Evolutionary conservation across 768 basidiomycete species (phyloP), one percentile per base, ranked within the genome.

Genomic region (Lentinula boryana): DNA sequence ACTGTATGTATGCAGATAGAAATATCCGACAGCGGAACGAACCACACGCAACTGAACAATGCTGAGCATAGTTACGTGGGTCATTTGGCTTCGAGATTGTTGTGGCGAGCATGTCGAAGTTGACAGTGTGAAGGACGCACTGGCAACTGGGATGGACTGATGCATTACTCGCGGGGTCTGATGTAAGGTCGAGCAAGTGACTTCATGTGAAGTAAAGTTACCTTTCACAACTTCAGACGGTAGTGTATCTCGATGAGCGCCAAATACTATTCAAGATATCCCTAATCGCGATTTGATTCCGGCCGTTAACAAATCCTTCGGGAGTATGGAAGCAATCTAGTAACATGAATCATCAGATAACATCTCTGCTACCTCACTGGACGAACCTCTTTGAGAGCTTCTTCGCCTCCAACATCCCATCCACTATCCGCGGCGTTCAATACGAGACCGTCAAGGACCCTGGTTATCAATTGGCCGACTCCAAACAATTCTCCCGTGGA

Each of bases 331-430:
- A 23, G 50, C 35, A 36, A 60, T 23, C 58, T 60, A 32, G 40
- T 5, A 18, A 52, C 35, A 50, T 7, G 9, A 49, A 43, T 38
- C 7, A 15, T 4, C 2, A 21, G 36, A 35, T 36, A 40, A 49
- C 13, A 13, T 31, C 50, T 13, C n/a, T 7, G 15, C 9, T 32
- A 48, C 15, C 16, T 31, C 6, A 43, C 1, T n/a, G 31, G 31
- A 8, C 60, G 31, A n/a, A 60, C 58, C 48, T 51, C 52, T 33
- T 43, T 76, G 60, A 83, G 75, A 61, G 83, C 73, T 41, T 84
- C 84, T 70, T 87, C 81, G 2, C 93, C 93, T 10, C 95, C 93
- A 40, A 91, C 88, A 46, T 93, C 91, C 95, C 94, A 97, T 8
- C 89, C 89, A 60, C 79, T 81, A 62, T 84, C 80, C 5, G 93